Base-by-base conservation (phyloP, 805 yeast genomes). In the Ogataea salicorniae region DNA sequence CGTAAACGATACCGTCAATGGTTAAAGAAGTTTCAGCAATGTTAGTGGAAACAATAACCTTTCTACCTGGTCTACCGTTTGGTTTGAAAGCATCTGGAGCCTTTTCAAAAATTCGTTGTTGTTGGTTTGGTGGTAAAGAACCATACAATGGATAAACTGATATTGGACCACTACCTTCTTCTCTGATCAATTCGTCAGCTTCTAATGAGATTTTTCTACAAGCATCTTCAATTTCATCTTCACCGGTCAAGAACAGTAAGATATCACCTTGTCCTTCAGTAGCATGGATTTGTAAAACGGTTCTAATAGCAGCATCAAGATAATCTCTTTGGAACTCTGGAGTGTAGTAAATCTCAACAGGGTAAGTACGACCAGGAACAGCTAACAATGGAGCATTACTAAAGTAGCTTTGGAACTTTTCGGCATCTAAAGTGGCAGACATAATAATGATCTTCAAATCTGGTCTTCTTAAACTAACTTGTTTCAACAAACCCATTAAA, bases 351-450 rank as follows among this genome's bases (percentile, higher is more conserved):
- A 92, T 85, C 67, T 94, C 99, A 41, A 92, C 99, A 0, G 98
- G 98, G 63, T 82, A 94, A 2, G 99, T 94, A 77, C 99, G 82
- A 61, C 99, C 99, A 2, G 98, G 97, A 41, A 92, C 98, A 0
- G 97, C 96, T 52, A 92, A 76, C 54, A 94, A 72, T 37, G 99
- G 99, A 5, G 98, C 97, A 61, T 84, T 81, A 63, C 83, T 79
- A 72, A 94, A 92, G 66, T 94, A 92, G 16, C 66, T 69, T 70
- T 92, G 98, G 68, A 91, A 92, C 73, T 92, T 94, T 66, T 90
- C 94, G 3, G 98, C 97, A 71, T 92, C 98, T 64, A 92, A 76
- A 2, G 99, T 94, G 52, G 98, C 99, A 58, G 97, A 90, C 98
- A 92, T 92, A 64, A 92, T 83, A 54, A 92, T 90, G 57, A 92